Evolutionary conservation across 2,329 filamentous ascomycete species (phyloP), one percentile per base, ranked within the genome.

Genomic region (Ascochyta clinopodiicola): DNA sequence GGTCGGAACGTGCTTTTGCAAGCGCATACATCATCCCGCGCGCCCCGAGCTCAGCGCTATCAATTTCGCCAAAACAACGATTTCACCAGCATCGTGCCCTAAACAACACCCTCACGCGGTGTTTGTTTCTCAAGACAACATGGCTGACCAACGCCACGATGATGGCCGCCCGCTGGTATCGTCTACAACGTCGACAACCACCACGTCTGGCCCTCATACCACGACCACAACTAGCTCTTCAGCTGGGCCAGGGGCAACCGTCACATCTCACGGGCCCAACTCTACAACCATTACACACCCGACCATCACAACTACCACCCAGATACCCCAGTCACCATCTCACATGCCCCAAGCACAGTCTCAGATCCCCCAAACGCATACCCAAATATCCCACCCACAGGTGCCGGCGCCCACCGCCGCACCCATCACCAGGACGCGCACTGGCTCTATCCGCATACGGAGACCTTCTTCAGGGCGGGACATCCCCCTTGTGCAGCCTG

Each of bases 391-490:
- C 4, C 52, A 47, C 13, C 44, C 59, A 1, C 67, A 61, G 47
- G 17, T 47, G 13, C 57, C 61, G 25, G 35, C 60, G 51, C 35
- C 57, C 27, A 54, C 62, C 13, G 31, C 38, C 43, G 35, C 60
- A 29, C 57, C 54, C 22, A 25, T 38, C 22, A 51, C n/a, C 50
- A 60, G 22, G 38, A 48, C 39, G 38, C 67, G 60, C 39, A 51
- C 56, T 40, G 61, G 56, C n/a, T 72, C 71, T 8, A 71, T 75
- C 38, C 63, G 70, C 10, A 67, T 74, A 19, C 61, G 70, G 27
- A 56, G 62, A 43, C 62, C 69, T 4, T 55, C 61, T 8, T 21
- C 52, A 6, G 61, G 62, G 6, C 47, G 39, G 3, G 50, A 44
- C 2, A 5, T 48, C 6, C 40, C 51, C 4, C 39, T 42, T 24